Percentiles rank a stretch among this genome's conserved stretches.
Evolutionary conservation across 2,329 filamentous ascomycete genomes (phyloP).

Genomic region (Helotiales sp.): DNA sequence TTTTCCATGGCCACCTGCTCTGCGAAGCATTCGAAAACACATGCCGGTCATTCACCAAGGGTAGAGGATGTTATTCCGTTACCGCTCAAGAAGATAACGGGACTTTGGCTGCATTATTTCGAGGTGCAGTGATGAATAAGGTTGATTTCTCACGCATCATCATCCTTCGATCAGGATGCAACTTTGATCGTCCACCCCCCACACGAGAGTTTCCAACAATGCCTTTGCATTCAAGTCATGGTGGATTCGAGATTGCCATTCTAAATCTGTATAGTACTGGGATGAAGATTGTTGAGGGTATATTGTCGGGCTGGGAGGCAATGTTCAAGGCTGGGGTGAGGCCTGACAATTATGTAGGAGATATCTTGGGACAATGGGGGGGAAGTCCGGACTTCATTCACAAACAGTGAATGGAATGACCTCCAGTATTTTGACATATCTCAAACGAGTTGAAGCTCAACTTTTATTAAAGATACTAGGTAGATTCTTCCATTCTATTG

Average conservation of each 20-base stretch:
- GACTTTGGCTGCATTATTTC: constrained; percentile 60
- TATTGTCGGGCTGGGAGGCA: constrained; percentile 58
- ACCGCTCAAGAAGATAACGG: constrained; percentile 72
- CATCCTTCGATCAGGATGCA: constrained; percentile 63
- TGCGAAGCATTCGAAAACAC: constrained; percentile 61
- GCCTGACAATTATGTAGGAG: constrained; percentile 65
- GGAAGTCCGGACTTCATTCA: background rate
- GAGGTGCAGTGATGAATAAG: constrained; percentile 52
- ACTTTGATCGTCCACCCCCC: constrained; percentile 58
- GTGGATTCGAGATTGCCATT: constrained; percentile 59
- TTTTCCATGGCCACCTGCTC: constrained; percentile 61
- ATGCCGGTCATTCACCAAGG: constrained; percentile 36
- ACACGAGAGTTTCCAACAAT: background rate
- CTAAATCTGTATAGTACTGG: constrained; percentile 66
- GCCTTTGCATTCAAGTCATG: constrained; percentile 2
- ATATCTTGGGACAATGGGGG: constrained; percentile 57
- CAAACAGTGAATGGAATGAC: background rate
- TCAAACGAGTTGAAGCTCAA: background rate
- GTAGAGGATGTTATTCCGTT: constrained; percentile 54
- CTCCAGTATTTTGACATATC: background rate
- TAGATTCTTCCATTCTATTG: no score
- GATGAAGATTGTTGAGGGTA: constrained; percentile 60
- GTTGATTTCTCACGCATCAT: constrained; percentile 66
- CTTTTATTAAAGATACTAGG: background rate
- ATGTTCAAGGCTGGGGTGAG: constrained; percentile 57